These are phyloP conservation scores for Magnolia kwangsiensis DNA, from an alignment of 164 flowering plant species.

Conservation along the genomic window DNA sequence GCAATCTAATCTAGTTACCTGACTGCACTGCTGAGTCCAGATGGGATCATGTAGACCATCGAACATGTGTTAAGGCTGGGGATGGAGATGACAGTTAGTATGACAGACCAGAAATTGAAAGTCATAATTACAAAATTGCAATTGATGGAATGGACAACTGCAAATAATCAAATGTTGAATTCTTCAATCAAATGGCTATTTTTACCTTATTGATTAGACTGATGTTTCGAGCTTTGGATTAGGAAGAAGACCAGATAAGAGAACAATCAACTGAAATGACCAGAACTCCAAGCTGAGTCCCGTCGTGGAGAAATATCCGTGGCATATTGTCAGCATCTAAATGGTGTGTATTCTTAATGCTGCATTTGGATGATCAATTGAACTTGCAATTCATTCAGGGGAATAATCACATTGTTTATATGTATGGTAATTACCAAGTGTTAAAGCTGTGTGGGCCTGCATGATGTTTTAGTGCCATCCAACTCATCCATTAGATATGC, in stretches of 20 bases:
- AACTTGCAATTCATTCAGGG: background rate
- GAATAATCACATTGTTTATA: background rate
- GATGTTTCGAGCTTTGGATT: slow-evolving; percentile 39
- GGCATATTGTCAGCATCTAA: background rate
- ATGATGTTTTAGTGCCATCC: too few relatives aligned
- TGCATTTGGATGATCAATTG: background rate
- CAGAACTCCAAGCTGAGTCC: slow-evolving; percentile 20
- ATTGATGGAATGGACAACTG: background rate
- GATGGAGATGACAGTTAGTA: background rate
- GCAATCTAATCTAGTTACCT: slow-evolving; percentile 3
- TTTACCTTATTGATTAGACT: slow-evolving; percentile 34
- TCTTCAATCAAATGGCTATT: background rate
- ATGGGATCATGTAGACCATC: slow-evolving; percentile 3
- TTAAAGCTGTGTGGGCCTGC: too few relatives aligned
- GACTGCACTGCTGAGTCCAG: slow-evolving; percentile 9
- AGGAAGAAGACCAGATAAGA: slow-evolving; percentile 38
- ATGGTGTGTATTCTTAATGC: background rate
- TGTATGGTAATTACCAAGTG: background rate
- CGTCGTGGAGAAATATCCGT: background rate
- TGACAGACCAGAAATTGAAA: background rate
- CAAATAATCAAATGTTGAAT: background rate
- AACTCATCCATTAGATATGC: background rate
- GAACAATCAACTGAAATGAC: slow-evolving; percentile 31
- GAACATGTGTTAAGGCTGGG: slow-evolving; percentile 8
- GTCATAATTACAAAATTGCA: background rate